A percentile compares a stretch with the other conserved stretches of the same genome.
These are phyloP conservation scores for Brassica rapa DNA, from an alignment of 345 rosid species.

Conservation along the genomic window DNA sequence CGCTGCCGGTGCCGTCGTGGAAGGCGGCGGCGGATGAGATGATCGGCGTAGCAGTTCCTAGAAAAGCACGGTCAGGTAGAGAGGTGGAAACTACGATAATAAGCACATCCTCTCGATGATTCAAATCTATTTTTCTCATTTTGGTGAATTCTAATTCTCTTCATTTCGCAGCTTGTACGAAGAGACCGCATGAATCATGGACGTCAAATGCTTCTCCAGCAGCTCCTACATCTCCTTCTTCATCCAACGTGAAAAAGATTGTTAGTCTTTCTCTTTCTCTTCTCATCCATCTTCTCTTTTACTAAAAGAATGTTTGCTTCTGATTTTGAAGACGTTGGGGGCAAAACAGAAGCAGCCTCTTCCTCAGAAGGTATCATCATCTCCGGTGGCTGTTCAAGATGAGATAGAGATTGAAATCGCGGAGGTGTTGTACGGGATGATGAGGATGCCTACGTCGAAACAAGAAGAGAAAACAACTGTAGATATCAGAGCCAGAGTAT, in stretches of 20 bases:
- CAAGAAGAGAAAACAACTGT: conserved; percentile 53
- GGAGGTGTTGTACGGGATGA: conserved; percentile 86
- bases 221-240: conserved; percentile 75
- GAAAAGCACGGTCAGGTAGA: conserved; percentile 99
- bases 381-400: conserved; percentile 64
- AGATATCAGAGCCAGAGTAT: conserved; percentile 64
- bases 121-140: conserved; percentile 9
- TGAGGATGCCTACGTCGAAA: conserved; percentile 86
- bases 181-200: conserved; percentile 92
- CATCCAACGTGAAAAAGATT: conserved; percentile 81
- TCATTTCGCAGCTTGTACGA: conserved; percentile 63
- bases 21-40: conserved; percentile 85
- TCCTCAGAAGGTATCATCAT: conserved; percentile 49
- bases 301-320: conserved; percentile 12
- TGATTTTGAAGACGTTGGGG: conserved; percentile 57
- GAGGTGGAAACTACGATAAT: conserved; percentile 60
- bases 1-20: conserved; percentile 47
- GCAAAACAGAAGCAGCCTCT: conserved; percentile 61
- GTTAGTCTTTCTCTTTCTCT: conserved; percentile 45
- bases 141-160: neutral
- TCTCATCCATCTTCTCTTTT: neutral
- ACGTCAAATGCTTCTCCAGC: conserved; percentile 75
- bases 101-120: neutral
- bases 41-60: conserved; percentile 96
- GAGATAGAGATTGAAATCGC: conserved; percentile 99